Evolutionary conservation across 2,329 filamentous ascomycete species (phyloP), one percentile per base, ranked within the genome.

Genomic region (Penicillium decumbens): DNA sequence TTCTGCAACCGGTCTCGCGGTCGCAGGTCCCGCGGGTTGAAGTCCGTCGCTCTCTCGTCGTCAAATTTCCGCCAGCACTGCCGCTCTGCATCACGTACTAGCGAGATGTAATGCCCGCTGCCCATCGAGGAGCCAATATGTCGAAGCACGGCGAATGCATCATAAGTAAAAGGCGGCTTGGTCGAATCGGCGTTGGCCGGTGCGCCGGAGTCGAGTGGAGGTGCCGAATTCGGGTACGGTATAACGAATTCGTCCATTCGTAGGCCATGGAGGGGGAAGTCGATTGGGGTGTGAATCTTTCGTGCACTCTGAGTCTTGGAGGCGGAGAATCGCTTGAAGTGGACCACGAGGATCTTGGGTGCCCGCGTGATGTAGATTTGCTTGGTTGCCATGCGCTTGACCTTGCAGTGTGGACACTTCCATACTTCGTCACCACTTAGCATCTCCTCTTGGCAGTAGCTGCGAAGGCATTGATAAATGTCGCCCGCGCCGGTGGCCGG

Each of bases 81-180:
- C 25, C 80, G 73, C 28, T 74, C 75, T 32, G 77, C 75, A 59
- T 85, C 81, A 39, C 80, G 80, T 53, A 87, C 80, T 50, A 87
- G 83, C 3, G 84, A 80, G 45, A 85, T 84, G 67, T 96, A 96
- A 70, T 96, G 91, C 0, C 91, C 91, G 43, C 80, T 81, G 32
- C 81, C 80, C 45, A 87, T 75, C 1, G 78, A 82, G 1, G 73
- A 73, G 20, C 91, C 91, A 3, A 81, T 71, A 67, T 96, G 91
- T 54, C 87, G 78, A 46, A 95, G 81, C 6, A 96, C 86, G 2
- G 85, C 92, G 65, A 95, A 96, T 45, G 88, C 85, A 64, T 95
- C 86, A 68, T 96, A 98, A 4, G 76, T 73, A 63, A 87, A 89
- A 0, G 87, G 85, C 0, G 67, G 66, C 45, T 65, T 73, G 47